These are phyloP conservation scores for Aurantiochytrium sp. DNA, from an alignment of 108 stramenopile species.

Conservation along the genomic window DNA sequence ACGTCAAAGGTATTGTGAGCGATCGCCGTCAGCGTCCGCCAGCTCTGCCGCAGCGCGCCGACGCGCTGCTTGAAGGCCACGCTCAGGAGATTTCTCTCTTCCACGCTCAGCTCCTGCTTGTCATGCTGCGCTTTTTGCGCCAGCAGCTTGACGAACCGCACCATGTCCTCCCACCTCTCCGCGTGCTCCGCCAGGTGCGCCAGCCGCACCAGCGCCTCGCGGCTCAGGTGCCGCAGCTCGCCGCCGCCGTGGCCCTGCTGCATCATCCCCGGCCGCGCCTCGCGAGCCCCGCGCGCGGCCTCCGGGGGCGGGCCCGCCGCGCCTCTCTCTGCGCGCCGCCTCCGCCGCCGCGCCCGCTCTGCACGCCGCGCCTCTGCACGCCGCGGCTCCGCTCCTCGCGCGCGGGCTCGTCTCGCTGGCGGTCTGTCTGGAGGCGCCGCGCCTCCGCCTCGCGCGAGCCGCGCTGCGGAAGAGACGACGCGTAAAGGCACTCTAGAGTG, in stretches of 20 bases:
- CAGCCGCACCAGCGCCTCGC: conserved; percentile 73
- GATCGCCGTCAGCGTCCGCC: conserved; percentile 95
- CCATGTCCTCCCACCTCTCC: conserved; percentile 94
- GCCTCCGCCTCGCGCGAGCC: no score
- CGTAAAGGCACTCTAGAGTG: no score
- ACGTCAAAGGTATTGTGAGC: conserved; percentile 80
- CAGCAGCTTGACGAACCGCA: neutral
- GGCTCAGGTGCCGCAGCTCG: neutral
- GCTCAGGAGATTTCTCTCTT: conserved; percentile 95
- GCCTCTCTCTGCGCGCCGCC: no score
- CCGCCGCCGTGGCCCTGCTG: neutral
- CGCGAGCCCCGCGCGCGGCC: no score
- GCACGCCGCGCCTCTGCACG: no score
- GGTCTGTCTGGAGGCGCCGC: no score
- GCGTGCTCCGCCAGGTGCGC: conserved; percentile 99
- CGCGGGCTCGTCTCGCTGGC: no score
- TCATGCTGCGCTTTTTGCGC: conserved; percentile 61
- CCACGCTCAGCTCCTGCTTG: conserved; percentile 98
- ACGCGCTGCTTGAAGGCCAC: conserved; percentile 93
- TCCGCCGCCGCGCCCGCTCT: no score
- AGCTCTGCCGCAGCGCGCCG: conserved; percentile 91
- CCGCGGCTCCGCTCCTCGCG: no score
- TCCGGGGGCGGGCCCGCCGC: no score
- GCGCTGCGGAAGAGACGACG: no score
- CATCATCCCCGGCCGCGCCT: neutral